These are phyloP conservation scores for Myxozyma neotropica DNA, from an alignment of 805 yeast genomes.

Conservation along the genomic window DNA sequence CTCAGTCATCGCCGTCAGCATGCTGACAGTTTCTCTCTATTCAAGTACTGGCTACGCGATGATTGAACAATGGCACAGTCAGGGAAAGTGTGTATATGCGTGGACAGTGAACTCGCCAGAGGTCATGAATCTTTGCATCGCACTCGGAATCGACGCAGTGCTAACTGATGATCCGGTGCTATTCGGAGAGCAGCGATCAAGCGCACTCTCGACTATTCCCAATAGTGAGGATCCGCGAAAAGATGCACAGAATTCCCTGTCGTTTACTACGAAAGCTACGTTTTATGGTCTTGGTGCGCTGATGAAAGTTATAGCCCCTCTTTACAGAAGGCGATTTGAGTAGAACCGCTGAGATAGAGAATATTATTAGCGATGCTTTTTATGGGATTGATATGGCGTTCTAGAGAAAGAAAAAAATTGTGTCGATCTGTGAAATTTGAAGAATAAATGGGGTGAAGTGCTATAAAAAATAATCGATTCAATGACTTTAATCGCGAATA, in stretches of 20 bases:
- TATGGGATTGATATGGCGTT: not conserved
- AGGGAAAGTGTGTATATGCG: slow-evolving; percentile 50
- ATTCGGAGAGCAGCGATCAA: slow-evolving; percentile 1
- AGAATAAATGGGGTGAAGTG: no score
- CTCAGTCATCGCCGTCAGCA: slow-evolving; percentile 20
- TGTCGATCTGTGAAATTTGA: no score
- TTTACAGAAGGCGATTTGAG: slow-evolving; percentile 8
- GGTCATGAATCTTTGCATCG: slow-evolving; percentile 46
- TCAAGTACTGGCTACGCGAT: slow-evolving; percentile 37
- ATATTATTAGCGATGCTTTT: not conserved
- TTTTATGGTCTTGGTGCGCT: slow-evolving; percentile 2
- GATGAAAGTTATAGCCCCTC: not conserved
- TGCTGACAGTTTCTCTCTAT: slow-evolving; percentile 38
- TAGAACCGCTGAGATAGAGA: no score
- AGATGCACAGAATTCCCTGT: not conserved
- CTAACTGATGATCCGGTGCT: slow-evolving; percentile 47
- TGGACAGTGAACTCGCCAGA: slow-evolving; percentile 56
- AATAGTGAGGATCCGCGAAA: not conserved
- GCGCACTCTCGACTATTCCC: not conserved
- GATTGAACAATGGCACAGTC: slow-evolving; percentile 52
- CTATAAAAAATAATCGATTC: no score
- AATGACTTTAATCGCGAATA: no score
- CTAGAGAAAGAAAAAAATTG: not conserved
- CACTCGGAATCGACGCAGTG: slow-evolving; percentile 46
- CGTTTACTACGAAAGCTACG: not conserved